Evolutionary conservation across 768 basidiomycete species (phyloP).

Genomic region (Boletus vermiculosoides): DNA sequence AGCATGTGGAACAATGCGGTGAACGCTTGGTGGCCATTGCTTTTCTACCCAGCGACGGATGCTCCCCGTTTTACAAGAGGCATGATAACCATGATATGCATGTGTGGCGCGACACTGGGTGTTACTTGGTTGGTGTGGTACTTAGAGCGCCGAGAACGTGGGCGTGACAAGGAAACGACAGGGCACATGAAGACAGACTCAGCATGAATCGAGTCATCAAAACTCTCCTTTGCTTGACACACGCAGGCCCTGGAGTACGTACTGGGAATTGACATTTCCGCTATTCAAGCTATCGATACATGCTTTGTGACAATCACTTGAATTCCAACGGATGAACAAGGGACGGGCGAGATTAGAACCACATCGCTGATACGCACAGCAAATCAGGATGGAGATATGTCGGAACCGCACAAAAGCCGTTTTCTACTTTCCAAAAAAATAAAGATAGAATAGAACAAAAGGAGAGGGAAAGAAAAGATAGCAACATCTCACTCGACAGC

Average conservation of each 20-base stretch:
- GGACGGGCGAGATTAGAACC: not conserved
- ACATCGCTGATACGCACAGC: slow-evolving; percentile 20
- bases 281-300: slow-evolving; percentile 13
- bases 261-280: not conserved
- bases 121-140: slow-evolving; percentile 58
- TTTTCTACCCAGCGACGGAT: slow-evolving; percentile 73
- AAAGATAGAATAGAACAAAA: not conserved
- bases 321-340: slow-evolving; percentile 3
- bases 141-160: slow-evolving; percentile 43
- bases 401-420: not conserved
- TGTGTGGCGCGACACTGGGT: slow-evolving; percentile 52
- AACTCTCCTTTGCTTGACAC: not conserved
- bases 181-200: not conserved
- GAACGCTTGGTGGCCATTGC: slow-evolving; percentile 68
- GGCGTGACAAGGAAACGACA: not conserved
- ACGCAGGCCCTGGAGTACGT: not conserved
- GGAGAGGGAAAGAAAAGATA: not conserved
- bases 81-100: slow-evolving; percentile 66
- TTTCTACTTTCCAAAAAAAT: not conserved
- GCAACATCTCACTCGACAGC: slow-evolving; percentile 17
- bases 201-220: not conserved
- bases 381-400: slow-evolving; percentile 3
- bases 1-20: slow-evolving; percentile 71
- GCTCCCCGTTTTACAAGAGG: slow-evolving; percentile 67
- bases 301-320: slow-evolving; percentile 6